Conservation (phyloP, 148 eudicot genomes). For the Camellia lanceoleosa region DNA sequence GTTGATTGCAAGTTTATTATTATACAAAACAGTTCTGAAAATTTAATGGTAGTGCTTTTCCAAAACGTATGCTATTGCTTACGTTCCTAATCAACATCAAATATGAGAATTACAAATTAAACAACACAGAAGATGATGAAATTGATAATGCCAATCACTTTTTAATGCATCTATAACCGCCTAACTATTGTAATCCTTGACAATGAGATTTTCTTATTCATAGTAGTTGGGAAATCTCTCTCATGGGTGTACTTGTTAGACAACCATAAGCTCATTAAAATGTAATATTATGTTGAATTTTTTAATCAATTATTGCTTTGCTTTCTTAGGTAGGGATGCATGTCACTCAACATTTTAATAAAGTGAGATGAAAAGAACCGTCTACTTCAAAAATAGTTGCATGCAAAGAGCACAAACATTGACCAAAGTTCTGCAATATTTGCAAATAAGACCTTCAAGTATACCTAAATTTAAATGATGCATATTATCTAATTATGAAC, state of each 20-base stretch:
- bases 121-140: not conserved
- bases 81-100: not conserved
- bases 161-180: not conserved
- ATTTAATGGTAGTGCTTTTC: not conserved
- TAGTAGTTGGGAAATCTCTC: not conserved
- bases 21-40: not conserved
- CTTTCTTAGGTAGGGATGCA: not conserved
- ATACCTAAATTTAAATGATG: not conserved
- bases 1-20: not conserved
- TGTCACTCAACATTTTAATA: not conserved
- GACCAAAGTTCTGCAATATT: not conserved
- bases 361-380: not conserved
- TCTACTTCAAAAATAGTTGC: not conserved
- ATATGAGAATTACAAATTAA: not conserved
- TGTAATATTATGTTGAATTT: not conserved
- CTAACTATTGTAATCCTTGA: constrained; percentile 2
- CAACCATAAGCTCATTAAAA: not conserved
- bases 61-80: not conserved
- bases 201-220: not conserved
- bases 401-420: not conserved
- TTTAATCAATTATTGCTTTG: not conserved
- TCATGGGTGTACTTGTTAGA: not conserved
- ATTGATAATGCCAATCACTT: constrained; percentile 1
- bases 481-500: not conserved
- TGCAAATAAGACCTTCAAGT: not conserved